Evolutionary conservation across 805 yeast genomes (phyloP).

Genomic region (Kazachstania psychrophila): DNA sequence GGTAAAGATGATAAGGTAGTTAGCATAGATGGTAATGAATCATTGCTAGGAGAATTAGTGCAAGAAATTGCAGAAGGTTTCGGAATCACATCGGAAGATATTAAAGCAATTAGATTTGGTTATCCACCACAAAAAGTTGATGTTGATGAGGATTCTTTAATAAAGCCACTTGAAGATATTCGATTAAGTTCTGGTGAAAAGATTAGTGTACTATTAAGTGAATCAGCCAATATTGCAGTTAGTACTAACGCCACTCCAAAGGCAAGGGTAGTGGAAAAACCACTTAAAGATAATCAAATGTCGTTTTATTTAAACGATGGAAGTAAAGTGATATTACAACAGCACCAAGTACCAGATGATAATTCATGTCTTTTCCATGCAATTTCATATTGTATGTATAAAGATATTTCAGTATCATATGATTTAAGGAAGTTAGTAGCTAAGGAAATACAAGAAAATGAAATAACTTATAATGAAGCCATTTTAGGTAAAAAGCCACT

Average conservation of each 20-base stretch:
- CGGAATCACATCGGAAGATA: slow-evolving; percentile 3
- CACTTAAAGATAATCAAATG: slow-evolving; percentile 6
- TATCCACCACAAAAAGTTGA: slow-evolving; percentile 50
- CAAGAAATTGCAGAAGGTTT: slow-evolving; percentile 8
- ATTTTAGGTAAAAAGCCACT: slow-evolving; percentile 43
- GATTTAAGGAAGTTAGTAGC: slow-evolving; percentile 48
- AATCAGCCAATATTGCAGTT: neutral
- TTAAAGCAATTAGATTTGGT: slow-evolving; percentile 38
- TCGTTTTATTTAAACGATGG: slow-evolving; percentile 14
- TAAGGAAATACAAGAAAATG: slow-evolving; percentile 34
- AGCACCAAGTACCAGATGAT: slow-evolving; percentile 63
- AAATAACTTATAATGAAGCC: slow-evolving; percentile 43
- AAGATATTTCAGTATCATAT: slow-evolving; percentile 35
- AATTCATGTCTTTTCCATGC: slow-evolving; percentile 71
- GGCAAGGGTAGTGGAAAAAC: neutral
- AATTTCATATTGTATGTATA: slow-evolving; percentile 42
- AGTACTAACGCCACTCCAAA: neutral
- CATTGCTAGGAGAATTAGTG: slow-evolving; percentile 30
- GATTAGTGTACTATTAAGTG: slow-evolving; percentile 24
- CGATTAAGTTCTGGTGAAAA: slow-evolving; percentile 56
- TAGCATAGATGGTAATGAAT: slow-evolving; percentile 29
- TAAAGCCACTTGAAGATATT: slow-evolving; percentile 28
- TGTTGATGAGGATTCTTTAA: slow-evolving; percentile 14
- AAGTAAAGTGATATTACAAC: slow-evolving; percentile 30
- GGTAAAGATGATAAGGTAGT: slow-evolving; percentile 26